Evolutionary conservation across 108 stramenopile genomes (phyloP).

Genomic region (Cyclotella sp.): DNA sequence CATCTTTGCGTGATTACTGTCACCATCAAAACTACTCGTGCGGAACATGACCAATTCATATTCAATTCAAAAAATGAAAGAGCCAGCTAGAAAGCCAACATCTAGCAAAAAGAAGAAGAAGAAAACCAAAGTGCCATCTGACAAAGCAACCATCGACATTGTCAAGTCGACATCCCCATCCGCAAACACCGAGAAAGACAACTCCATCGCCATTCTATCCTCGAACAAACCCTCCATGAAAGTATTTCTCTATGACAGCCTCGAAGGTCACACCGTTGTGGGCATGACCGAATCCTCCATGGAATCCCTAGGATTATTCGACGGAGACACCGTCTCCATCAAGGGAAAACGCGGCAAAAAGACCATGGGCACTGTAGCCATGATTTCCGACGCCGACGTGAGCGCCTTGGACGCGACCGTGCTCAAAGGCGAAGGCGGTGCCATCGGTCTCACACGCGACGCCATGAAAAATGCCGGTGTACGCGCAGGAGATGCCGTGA

Average conservation of each 20-base stretch:
- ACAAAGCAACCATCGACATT: conserved; percentile 5
- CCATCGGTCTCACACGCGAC: conserved; percentile 80
- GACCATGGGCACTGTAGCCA: conserved; percentile 81
- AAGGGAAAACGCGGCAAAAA: conserved; percentile 86
- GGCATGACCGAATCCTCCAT: conserved; percentile 79
- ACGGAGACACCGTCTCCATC: conserved; percentile 87
- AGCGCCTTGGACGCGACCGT: conserved; percentile 55
- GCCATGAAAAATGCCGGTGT: conserved; percentile 90
- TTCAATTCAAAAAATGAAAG: conserved; percentile 3
- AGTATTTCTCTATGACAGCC: conserved; percentile 68
- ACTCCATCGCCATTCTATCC: conserved; percentile 72
- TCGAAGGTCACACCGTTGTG: conserved; percentile 82
- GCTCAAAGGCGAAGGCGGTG: conserved; percentile 28
- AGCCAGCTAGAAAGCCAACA: conserved; percentile 26
- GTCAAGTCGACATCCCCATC: conserved; percentile 7
- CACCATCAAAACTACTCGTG: conserved; percentile 5
- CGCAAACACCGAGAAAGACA: conserved; percentile 37
- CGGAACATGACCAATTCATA: too few species aligned
- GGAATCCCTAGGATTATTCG: conserved; percentile 84
- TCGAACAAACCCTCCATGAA: conserved; percentile 64
- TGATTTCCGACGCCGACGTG: conserved; percentile 67
- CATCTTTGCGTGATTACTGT: neutral
- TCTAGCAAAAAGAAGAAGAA: conserved; percentile 41
- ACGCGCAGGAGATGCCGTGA: conserved; percentile 82
- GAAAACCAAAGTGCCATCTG: conserved; percentile 10